phyloP scores from a whole-genome alignment of 495 filamentous ascomycete genomes.

The Letharia columbiana region DNA sequence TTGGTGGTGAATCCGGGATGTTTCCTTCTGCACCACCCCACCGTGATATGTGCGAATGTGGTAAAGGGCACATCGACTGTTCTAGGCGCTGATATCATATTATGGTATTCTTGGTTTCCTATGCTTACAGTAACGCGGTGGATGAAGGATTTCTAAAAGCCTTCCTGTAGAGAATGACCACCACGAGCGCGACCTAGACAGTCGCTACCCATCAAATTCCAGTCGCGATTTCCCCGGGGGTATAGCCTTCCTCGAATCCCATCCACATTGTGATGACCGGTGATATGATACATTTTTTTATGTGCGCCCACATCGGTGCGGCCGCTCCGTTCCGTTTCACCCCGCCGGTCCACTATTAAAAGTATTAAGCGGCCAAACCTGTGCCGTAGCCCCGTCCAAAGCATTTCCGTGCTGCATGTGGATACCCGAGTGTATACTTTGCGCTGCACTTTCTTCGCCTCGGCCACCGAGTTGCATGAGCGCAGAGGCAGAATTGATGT shows the following conservation, averaged over 20 bases:
- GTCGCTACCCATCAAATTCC: not conserved
- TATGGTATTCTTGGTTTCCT: too few species aligned
- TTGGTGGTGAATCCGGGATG: too few species aligned
- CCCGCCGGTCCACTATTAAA: not conserved
- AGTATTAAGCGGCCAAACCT: conserved; percentile 12
- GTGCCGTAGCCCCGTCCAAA: not conserved
- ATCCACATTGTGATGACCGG: not conserved
- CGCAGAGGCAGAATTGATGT: conserved; percentile 25
- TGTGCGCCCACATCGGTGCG: not conserved
- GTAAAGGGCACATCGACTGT: too few species aligned
- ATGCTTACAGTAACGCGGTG: not conserved
- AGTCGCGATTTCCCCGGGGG: not conserved
- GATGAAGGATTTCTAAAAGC: not conserved
- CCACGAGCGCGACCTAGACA: not conserved
- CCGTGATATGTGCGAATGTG: too few species aligned
- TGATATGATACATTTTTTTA: not conserved
- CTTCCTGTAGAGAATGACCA: not conserved
- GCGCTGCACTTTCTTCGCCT: conserved; percentile 9
- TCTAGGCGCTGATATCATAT: too few species aligned
- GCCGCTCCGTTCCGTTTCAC: not conserved
- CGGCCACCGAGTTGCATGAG: conserved; percentile 27
- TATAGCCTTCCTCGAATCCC: not conserved
- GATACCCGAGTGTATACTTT: not conserved
- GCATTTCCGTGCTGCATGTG: conserved; percentile 2
- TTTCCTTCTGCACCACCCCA: too few species aligned